Evolutionary conservation across 2,329 filamentous ascomycete genomes (phyloP).

Genomic region (Thelonectria blattea): DNA sequence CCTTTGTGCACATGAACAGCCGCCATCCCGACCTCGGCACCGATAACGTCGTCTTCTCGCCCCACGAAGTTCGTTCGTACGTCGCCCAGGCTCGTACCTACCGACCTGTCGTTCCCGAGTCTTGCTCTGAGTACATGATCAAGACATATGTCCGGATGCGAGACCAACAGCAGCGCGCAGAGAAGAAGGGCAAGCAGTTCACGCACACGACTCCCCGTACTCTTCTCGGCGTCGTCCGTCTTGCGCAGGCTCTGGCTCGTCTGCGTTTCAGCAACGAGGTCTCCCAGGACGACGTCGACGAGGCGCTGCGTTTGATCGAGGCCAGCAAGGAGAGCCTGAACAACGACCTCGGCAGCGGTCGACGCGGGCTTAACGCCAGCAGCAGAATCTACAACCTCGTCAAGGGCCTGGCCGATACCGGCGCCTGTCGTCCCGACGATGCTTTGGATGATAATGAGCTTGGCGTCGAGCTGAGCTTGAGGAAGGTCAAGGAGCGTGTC

Average conservation of each 20-base stretch:
- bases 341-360: slow-evolving; percentile 65
- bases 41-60: slow-evolving; percentile 77
- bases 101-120: slow-evolving; percentile 83
- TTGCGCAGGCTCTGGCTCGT: slow-evolving; percentile 91
- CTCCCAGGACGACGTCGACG: slow-evolving; percentile 91
- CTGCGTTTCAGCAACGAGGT: slow-evolving; percentile 87
- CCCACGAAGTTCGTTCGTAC: slow-evolving; percentile 93
- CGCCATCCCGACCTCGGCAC: slow-evolving; percentile 78
- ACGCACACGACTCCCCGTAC: slow-evolving; percentile 94
- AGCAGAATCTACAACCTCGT: slow-evolving; percentile 96
- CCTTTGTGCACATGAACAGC: slow-evolving; percentile 96
- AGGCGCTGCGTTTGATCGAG: slow-evolving; percentile 88
- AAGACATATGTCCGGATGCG: slow-evolving; percentile 96
- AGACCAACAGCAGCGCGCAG: slow-evolving; percentile 88
- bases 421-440: slow-evolving; percentile 79
- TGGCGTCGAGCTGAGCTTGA: slow-evolving; percentile 78
- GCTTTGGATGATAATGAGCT: slow-evolving; percentile 60
- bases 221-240: slow-evolving; percentile 87
- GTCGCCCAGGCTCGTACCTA: slow-evolving; percentile 90
- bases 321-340: slow-evolving; percentile 92
- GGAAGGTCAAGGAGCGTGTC: slow-evolving; percentile 87
- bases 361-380: slow-evolving; percentile 77
- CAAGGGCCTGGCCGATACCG: slow-evolving; percentile 83
- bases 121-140: slow-evolving; percentile 93
- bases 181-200: slow-evolving; percentile 90